phyloP scores from a whole-genome alignment of 2,329 filamentous ascomycete species.

The Phialophora verrucosa region DNA sequence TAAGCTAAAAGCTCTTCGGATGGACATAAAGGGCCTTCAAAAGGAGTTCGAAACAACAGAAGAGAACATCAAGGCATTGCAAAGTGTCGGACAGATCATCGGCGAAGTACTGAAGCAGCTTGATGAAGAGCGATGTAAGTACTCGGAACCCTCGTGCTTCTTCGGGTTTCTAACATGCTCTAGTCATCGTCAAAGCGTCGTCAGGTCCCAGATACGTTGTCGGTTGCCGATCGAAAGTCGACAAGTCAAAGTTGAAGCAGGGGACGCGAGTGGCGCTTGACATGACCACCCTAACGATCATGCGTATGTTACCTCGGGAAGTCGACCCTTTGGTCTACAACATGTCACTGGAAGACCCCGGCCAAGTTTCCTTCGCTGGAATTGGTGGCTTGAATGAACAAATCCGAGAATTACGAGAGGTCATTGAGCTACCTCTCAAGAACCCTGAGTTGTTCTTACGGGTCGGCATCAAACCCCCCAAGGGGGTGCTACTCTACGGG shows the following conservation, averaged over 20 bases:
- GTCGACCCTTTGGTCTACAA: constrained; percentile 99
- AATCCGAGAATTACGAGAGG: constrained; percentile 94
- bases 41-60: constrained; percentile 96
- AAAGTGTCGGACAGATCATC: constrained; percentile 99
- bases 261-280: constrained; percentile 96
- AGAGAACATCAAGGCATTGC: constrained; percentile 98
- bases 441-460: constrained; percentile 96
- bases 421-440: constrained; percentile 96
- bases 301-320: constrained; percentile 98
- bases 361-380: constrained; percentile 95
- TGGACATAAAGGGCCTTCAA: constrained; percentile 95
- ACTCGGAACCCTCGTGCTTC: neutral
- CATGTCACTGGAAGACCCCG: constrained; percentile 98
- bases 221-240: constrained; percentile 96
- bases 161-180: constrained; percentile 11
- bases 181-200: constrained; percentile 98
- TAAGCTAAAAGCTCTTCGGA: constrained; percentile 89
- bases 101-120: constrained; percentile 98
- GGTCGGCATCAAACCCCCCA: constrained; percentile 98
- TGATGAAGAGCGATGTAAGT: constrained; percentile 95
- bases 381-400: constrained; percentile 98
- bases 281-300: constrained; percentile 99
- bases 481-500: constrained; percentile 94
- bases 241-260: constrained; percentile 96
- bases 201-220: constrained; percentile 97